Percentiles rank a stretch among this genome's conserved stretches.
Evolutionary conservation across 345 rosid species (phyloP).

Genomic region (Abelmoschus esculentus): DNA sequence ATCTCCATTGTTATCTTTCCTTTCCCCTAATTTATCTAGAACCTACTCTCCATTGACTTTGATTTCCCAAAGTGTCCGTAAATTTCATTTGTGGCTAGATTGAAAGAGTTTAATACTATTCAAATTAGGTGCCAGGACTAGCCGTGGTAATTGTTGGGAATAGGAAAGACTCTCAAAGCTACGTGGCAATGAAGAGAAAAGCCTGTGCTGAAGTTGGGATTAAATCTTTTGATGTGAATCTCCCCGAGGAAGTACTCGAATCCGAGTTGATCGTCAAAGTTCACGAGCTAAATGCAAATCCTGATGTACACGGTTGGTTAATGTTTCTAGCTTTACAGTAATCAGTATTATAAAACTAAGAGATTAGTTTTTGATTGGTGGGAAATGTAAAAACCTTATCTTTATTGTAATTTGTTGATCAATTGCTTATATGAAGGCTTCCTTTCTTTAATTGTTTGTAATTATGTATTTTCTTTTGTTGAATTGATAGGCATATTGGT

Average conservation of each 20-base stretch:
- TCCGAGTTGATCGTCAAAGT: slow-evolving; percentile 71
- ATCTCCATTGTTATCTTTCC: too few relatives aligned
- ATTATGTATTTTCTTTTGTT: not conserved
- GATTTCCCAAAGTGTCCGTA: not conserved
- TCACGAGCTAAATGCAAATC: slow-evolving; percentile 66
- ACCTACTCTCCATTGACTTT: not conserved
- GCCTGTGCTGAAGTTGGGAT: slow-evolving; percentile 93
- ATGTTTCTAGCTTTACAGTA: not conserved
- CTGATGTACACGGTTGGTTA: slow-evolving; percentile 71
- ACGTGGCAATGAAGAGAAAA: slow-evolving; percentile 84
- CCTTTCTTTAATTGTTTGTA: not conserved
- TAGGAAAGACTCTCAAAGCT: slow-evolving; percentile 83
- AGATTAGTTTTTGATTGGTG: not conserved
- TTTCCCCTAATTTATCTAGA: too few relatives aligned
- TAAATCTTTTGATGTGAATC: slow-evolving; percentile 61
- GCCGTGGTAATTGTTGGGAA: slow-evolving; percentile 80
- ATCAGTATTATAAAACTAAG: not conserved
- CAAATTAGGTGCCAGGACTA: slow-evolving; percentile 73
- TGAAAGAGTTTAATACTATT: not conserved
- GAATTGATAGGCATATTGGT: slow-evolving; percentile 66
- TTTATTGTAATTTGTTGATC: not conserved
- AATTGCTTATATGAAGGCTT: not conserved
- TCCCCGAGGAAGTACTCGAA: slow-evolving; percentile 71
- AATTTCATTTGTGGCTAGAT: not conserved
- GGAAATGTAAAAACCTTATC: not conserved